phyloP scores from a whole-genome alignment of 495 filamentous ascomycete genomes.

The Penicillium argentinense region DNA sequence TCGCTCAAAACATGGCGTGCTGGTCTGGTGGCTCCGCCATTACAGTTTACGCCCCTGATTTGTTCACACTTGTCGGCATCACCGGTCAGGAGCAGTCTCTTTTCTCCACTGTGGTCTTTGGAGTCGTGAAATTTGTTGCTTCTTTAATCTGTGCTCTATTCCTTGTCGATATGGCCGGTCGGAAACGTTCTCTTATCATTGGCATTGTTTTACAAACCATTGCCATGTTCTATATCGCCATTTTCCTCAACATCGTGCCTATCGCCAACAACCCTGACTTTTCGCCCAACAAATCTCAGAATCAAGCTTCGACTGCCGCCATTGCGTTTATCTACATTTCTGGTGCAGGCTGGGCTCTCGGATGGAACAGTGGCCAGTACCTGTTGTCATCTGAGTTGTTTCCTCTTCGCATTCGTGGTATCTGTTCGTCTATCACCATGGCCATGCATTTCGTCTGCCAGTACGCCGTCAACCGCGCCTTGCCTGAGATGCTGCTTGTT shows the following conservation, averaged over 20 bases:
- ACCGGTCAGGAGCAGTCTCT: conserved; percentile 53
- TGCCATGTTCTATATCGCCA: conserved; percentile 15
- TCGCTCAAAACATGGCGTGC: conserved; percentile 53
- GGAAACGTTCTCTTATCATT: conserved; percentile 10
- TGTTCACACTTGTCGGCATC: conserved; percentile 54
- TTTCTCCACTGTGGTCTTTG: conserved; percentile 59
- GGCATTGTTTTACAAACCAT: conserved; percentile 15
- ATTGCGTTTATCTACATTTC: conserved; percentile 16
- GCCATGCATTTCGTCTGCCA: conserved; percentile 60
- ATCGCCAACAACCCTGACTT: not conserved
- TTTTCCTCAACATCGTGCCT: conserved; percentile 7
- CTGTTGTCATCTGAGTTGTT: conserved; percentile 14
- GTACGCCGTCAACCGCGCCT: no score
- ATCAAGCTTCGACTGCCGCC: not conserved
- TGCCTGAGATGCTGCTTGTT: no score
- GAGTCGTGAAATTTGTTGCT: conserved; percentile 58
- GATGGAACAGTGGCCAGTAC: conserved; percentile 21
- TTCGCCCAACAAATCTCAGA: not conserved
- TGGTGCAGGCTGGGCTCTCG: conserved; percentile 16
- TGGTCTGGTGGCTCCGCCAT: conserved; percentile 60
- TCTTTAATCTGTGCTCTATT: conserved; percentile 49
- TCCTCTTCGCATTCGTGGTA: conserved; percentile 12
- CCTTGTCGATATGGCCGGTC: conserved; percentile 16
- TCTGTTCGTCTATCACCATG: conserved; percentile 17
- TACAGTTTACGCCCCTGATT: conserved; percentile 29